These are phyloP conservation scores for Babesia caballi DNA, from an alignment of 169 alveolate genomes.

Conservation along the genomic window DNA sequence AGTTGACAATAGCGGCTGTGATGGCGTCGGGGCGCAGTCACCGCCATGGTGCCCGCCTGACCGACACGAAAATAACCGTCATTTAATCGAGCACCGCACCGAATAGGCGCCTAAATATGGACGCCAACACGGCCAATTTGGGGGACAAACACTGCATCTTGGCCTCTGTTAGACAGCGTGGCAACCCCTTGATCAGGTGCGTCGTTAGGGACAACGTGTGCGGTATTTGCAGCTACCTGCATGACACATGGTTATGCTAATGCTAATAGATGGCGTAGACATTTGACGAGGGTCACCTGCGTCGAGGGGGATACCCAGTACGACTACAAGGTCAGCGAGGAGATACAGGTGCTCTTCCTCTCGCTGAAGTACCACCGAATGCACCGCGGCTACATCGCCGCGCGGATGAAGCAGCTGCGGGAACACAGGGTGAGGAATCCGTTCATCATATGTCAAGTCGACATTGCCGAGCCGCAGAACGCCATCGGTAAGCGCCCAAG, in stretches of 20 bases:
- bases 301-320: constrained; percentile 67
- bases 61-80: too few relatives aligned
- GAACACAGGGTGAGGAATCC: constrained; percentile 41
- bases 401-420: constrained; percentile 60
- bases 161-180: constrained; percentile 71
- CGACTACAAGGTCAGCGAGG: constrained; percentile 67
- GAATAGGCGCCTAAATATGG: too few relatives aligned
- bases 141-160: constrained; percentile 37
- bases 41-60: too few relatives aligned
- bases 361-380: constrained; percentile 74
- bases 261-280: constrained; percentile 15
- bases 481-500: neutral
- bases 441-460: constrained; percentile 60
- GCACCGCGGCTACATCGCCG: constrained; percentile 60
- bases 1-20: neutral
- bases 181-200: constrained; percentile 72
- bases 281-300: constrained; percentile 38
- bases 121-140: neutral
- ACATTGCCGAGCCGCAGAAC: constrained; percentile 32
- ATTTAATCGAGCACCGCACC: too few relatives aligned
- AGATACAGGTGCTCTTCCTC: constrained; percentile 67
- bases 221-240: neutral
- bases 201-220: too few relatives aligned
- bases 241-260: neutral
- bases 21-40: constrained; percentile 4